phyloP scores from a whole-genome alignment of 192 early-diverging fungal genomes.

The Rhizophagus clarus region DNA sequence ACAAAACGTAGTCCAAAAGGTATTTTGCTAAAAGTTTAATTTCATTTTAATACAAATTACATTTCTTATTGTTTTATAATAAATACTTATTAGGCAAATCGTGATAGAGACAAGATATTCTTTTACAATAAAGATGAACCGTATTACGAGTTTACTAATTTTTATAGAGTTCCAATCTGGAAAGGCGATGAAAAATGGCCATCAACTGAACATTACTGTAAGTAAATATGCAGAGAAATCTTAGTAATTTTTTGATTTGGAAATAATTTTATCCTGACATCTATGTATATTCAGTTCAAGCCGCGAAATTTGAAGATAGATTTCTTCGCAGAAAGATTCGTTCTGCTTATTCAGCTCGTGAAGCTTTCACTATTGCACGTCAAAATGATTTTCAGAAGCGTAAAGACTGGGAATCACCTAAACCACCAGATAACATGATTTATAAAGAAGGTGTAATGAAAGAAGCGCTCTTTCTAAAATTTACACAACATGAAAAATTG shows the following conservation, averaged over 20 bases:
- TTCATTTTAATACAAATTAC: neutral
- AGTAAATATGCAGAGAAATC: slow-evolving; percentile 5
- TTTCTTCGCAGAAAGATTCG: slow-evolving; percentile 35
- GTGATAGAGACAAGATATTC: slow-evolving; percentile 19
- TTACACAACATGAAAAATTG: slow-evolving; percentile 41
- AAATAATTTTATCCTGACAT: neutral
- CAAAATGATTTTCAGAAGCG: slow-evolving; percentile 34
- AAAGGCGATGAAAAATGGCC: slow-evolving; percentile 37
- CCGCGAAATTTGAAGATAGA: neutral
- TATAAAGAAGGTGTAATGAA: slow-evolving; percentile 47
- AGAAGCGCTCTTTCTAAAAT: slow-evolving; percentile 42
- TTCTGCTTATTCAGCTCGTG: slow-evolving; percentile 25
- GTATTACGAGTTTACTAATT: slow-evolving; percentile 49
- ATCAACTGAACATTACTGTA: slow-evolving; percentile 49
- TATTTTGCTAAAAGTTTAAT: neutral
- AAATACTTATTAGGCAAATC: neutral
- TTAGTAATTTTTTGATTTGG: neutral
- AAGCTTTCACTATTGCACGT: slow-evolving; percentile 49
- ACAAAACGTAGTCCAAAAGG: neutral
- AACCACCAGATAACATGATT: neutral
- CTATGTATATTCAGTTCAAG: slow-evolving; percentile 20
- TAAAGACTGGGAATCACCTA: slow-evolving; percentile 46
- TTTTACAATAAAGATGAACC: slow-evolving; percentile 43
- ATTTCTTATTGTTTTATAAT: neutral
- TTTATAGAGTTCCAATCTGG: slow-evolving; percentile 37